A percentile compares a stretch with the other conserved stretches of the same genome.
Evolutionary conservation across 169 alveolate species (phyloP).

Genomic region (Cryptosporidium meleagridis): DNA sequence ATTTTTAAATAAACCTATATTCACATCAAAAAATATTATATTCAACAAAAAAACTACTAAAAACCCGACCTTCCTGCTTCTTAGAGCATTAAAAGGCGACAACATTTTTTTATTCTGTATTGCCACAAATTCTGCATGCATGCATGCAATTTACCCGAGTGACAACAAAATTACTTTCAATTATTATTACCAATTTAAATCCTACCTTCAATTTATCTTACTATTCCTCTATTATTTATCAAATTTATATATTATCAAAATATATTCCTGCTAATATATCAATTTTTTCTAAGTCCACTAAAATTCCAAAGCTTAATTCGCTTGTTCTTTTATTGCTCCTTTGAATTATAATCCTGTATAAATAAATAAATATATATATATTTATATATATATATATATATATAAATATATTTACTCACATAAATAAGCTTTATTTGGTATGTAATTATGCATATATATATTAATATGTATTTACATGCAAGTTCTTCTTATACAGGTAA

Average conservation of each 20-base stretch:
- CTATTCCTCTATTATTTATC: neutral
- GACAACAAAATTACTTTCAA: neutral
- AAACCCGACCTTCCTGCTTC: slow-evolving; percentile 6
- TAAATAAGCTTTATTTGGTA: neutral
- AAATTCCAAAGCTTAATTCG: neutral
- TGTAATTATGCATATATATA: neutral
- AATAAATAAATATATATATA: no score
- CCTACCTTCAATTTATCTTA: neutral
- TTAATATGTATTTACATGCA: no score
- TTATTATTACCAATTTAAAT: neutral
- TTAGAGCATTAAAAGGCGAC: neutral
- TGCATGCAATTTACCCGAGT: slow-evolving; percentile 4
- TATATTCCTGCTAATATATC: neutral
- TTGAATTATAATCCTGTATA: neutral
- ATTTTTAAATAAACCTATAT: neutral
- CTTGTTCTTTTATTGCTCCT: neutral
- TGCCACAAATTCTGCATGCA: neutral
- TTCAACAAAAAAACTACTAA: neutral
- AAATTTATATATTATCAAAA: neutral
- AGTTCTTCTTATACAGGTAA: neutral
- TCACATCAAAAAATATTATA: neutral
- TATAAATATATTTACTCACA: neutral
- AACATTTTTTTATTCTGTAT: neutral
- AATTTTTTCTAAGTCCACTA: neutral
- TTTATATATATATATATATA: no score